Evolutionary conservation across 148 eudicot genomes (phyloP), one percentile per base, ranked within the genome.

Genomic region (Persicaria maculosa): DNA sequence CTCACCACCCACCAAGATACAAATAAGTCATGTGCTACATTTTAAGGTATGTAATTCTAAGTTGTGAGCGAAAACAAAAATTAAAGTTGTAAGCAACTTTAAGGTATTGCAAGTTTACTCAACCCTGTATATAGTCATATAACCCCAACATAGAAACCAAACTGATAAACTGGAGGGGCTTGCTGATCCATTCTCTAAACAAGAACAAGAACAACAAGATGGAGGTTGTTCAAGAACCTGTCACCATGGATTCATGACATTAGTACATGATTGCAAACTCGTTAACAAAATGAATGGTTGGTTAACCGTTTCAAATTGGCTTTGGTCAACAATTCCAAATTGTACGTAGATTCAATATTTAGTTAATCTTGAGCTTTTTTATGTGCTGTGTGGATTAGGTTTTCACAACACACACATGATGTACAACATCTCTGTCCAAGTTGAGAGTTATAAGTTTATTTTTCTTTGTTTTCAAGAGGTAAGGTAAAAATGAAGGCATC

Each of bases 181-280:
- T 83, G 86, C 82, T 83, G 85, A 54, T 85, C 85, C 44, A 67
- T 82, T 72, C 88, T 78, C 65, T 77, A 83, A 45, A 87, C 81
- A 25, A 85, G 88, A 74, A 87, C 86, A 77, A 87, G 88, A 74
- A 87, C 86, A 77, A 87, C 90, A 64, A 87, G 45, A 22, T 88
- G 90, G 74, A 85, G 90, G 78, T 87, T 87, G 81, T 85, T 88
- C 74, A 87, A 78, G 79, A 87, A 85, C 90, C 90, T 87, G 78
- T 52, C 22, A 70, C 14, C 47, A 44, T 20, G 16, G 44, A 43
- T 15, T 65, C 17, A 65, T 65, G 14, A 65, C 46, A 43, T 65
- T 65, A 65, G 47, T 36, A 9, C 47, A 65, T 15, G 7, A 43
- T 0, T 65, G 47, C 47, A 65, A 65, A 36, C 17, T 17, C 45